These are phyloP conservation scores for Panaeolus papilionaceus DNA, from an alignment of 768 basidiomycete genomes.

Conservation along the genomic window DNA sequence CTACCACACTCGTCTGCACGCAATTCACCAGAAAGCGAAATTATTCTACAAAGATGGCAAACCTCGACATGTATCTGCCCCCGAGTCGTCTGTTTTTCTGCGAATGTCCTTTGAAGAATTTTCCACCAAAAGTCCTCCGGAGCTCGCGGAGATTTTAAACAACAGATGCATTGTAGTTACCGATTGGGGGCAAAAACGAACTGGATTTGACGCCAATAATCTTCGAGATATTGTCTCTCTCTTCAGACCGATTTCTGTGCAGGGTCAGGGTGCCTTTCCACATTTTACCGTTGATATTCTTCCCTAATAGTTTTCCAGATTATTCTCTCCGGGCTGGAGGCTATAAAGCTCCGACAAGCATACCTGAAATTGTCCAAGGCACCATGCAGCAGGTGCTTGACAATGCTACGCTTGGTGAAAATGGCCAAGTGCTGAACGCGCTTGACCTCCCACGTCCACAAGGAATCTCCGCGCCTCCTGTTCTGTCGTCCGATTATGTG, in stretches of 20 bases:
- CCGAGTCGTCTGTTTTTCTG: not conserved
- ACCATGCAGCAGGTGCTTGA: not conserved
- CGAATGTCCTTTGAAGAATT: not conserved
- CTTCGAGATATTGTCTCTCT: not conserved
- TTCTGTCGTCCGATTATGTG: not conserved
- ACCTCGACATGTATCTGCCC: not conserved
- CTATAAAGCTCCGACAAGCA: not conserved
- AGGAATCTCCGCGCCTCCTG: not conserved
- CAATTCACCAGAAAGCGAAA: not conserved
- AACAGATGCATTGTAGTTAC: not conserved
- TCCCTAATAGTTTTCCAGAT: not conserved
- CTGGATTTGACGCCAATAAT: not conserved
- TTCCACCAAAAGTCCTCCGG: not conserved
- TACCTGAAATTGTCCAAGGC: not conserved
- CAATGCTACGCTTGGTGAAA: not conserved
- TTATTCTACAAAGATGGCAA: not conserved
- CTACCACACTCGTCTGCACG: not conserved
- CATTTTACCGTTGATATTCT: not conserved
- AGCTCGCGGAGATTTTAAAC: not conserved
- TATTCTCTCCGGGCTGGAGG: not conserved
- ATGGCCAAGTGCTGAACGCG: not conserved
- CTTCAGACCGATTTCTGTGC: not conserved
- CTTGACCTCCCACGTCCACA: not conserved
- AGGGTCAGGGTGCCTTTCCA: not conserved
- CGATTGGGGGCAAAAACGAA: not conserved